A percentile compares a stretch with the other conserved stretches of the same genome.
Conservation (phyloP, 1,284 basidiomycete species). For the Ceratobasidium sp. region DNA sequence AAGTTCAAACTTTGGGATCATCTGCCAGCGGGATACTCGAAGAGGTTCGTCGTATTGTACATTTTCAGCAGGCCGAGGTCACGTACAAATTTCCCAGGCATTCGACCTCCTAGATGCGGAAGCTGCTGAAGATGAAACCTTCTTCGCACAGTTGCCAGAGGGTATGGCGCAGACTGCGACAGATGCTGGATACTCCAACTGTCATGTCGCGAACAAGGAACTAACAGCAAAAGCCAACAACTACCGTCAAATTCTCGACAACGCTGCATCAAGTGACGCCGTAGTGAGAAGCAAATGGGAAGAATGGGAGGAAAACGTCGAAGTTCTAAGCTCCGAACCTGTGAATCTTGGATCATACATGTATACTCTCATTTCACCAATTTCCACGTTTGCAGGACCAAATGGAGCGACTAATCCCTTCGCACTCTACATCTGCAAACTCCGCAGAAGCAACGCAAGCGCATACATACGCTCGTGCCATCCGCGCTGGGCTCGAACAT, state of each 20-base stretch:
- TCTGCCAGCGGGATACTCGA: constrained; percentile 72
- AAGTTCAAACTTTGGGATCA: constrained; percentile 72
- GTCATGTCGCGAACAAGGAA: constrained; percentile 79
- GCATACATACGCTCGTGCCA: constrained; percentile 68
- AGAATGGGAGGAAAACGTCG: constrained; percentile 81
- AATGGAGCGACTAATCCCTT: constrained; percentile 19
- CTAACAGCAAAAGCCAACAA: constrained; percentile 73
- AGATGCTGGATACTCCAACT: constrained; percentile 53
- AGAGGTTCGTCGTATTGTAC: constrained; percentile 61
- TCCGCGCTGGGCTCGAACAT: constrained; percentile 81
- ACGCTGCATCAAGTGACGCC: constrained; percentile 78
- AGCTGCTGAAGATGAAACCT: constrained; percentile 81
- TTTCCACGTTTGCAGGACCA: neutral
- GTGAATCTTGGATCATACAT: constrained; percentile 52
- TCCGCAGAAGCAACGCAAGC: constrained; percentile 54
- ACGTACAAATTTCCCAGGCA: constrained; percentile 59
- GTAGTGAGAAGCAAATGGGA: constrained; percentile 83
- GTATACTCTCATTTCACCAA: constrained; percentile 48
- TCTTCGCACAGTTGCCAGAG: constrained; percentile 58
- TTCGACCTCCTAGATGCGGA: constrained; percentile 90
- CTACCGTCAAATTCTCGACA: constrained; percentile 74
- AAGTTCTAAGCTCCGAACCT: constrained; percentile 75
- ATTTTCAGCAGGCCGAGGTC: constrained; percentile 58
- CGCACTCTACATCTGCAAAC: constrained; percentile 51
- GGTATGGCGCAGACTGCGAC: constrained; percentile 56